Conservation (phyloP, 2,329 filamentous ascomycete genomes). For the Fusarium tuaranense region DNA sequence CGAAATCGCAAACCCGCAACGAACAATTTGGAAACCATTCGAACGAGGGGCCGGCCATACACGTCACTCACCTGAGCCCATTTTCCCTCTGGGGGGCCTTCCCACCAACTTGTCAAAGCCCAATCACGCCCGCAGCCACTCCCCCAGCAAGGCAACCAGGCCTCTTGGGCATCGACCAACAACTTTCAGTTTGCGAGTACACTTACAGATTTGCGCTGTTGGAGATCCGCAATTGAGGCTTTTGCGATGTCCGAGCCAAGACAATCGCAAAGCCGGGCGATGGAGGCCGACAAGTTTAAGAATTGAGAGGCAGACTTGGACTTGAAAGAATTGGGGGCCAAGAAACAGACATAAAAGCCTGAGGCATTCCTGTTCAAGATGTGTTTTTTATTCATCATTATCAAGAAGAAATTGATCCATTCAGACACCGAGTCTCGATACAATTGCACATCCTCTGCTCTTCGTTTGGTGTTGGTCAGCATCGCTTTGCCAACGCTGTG, state of each 20-base stretch:
- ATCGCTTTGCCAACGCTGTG: no score
- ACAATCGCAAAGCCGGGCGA: not conserved
- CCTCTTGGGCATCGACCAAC: conserved; percentile 15
- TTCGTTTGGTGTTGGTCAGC: not conserved
- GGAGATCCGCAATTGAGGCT: not conserved
- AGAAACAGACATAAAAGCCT: conserved; percentile 6
- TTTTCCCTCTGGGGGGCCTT: not conserved
- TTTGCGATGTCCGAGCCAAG: not conserved
- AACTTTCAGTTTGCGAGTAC: not conserved
- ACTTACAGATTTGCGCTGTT: conserved; percentile 6
- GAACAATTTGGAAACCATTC: conserved; percentile 15
- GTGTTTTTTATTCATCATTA: not conserved
- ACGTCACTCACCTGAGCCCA: conserved; percentile 11
- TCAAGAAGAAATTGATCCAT: not conserved
- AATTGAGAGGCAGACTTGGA: not conserved
- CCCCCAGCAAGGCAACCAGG: conserved; percentile 17
- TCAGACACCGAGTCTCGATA: not conserved
- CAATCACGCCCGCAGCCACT: conserved; percentile 28
- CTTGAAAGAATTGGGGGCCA: not conserved
- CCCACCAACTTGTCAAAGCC: conserved; percentile 18
- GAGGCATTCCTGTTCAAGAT: not conserved
- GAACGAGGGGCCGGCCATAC: conserved; percentile 13
- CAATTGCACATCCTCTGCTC: not conserved
- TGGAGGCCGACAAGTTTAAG: not conserved
- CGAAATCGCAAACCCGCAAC: not conserved